Evolutionary conservation across 306 rosid genomes (phyloP).

Genomic region (Parietaria judaica): DNA sequence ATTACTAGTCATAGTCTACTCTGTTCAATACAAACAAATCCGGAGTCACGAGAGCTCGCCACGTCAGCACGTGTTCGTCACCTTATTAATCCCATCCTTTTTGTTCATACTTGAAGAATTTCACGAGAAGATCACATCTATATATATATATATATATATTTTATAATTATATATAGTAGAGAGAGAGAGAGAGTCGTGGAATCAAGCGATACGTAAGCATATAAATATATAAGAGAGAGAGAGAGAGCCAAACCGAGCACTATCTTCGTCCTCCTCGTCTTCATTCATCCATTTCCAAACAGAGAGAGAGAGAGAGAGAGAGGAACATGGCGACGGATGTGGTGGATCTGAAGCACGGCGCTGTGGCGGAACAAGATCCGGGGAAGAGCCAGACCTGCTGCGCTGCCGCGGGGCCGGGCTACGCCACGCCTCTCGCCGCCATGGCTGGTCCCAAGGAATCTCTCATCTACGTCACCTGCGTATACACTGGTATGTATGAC

Average conservation of each 20-base stretch:
- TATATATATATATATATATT: neutral
- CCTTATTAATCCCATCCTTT: too few species aligned
- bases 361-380: neutral
- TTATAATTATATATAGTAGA: neutral
- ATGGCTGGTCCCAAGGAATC: constrained; percentile 81
- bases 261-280: neutral
- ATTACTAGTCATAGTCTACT: too few species aligned
- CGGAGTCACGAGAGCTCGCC: neutral
- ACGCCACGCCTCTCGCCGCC: constrained; percentile 67
- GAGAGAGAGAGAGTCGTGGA: too few species aligned
- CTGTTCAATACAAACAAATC: too few species aligned
- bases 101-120: too few species aligned
- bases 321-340: constrained; percentile 30
- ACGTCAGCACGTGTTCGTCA: constrained; percentile 1
- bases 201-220: too few species aligned
- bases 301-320: constrained; percentile 12
- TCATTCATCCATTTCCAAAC: neutral
- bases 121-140: too few species aligned
- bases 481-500: constrained; percentile 49
- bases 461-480: constrained; percentile 65
- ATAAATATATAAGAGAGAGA: too few species aligned
- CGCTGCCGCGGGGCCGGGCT: constrained; percentile 60
- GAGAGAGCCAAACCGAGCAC: neutral
- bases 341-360: constrained; percentile 7
- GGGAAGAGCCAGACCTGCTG: constrained; percentile 44